phyloP scores from a whole-genome alignment of 345 rosid species.

The Eucalyptus erythrocorys region DNA sequence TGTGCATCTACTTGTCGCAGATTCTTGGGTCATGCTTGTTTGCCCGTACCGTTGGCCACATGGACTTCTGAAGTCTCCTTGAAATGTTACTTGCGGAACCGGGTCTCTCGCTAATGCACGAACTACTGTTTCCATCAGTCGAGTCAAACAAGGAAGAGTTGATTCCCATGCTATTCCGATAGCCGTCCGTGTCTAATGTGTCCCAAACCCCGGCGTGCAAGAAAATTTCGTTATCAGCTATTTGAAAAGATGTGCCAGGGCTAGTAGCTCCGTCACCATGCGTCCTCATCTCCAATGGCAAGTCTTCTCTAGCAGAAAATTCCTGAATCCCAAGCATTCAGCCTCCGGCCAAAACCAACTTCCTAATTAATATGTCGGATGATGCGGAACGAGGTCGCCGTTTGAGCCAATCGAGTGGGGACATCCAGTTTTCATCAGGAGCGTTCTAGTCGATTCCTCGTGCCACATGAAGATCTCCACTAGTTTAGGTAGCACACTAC shows the following conservation, averaged over 20 bases:
- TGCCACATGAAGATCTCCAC: conserved; percentile 62
- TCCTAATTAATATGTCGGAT: conserved; percentile 45
- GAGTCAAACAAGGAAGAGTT: background rate
- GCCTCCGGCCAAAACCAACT: conserved; percentile 72
- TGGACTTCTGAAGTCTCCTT: background rate
- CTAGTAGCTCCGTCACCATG: background rate
- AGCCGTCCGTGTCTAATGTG: accelerated
- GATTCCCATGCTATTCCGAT: background rate
- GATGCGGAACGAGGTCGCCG: conserved; percentile 50
- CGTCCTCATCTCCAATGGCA: conserved; percentile 55
- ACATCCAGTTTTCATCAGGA: conserved; percentile 52
- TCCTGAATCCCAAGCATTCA: conserved; percentile 32
- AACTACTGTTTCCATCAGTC: background rate
- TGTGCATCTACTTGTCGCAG: background rate
- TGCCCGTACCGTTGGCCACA: background rate
- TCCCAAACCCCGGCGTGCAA: background rate
- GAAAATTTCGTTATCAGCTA: background rate
- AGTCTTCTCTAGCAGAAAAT: conserved; percentile 37
- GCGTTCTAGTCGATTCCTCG: conserved; percentile 48
- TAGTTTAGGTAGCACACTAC: conserved; percentile 47
- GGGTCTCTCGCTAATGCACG: background rate
- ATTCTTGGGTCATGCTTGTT: background rate
- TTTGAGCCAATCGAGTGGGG: conserved; percentile 73
- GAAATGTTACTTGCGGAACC: background rate
- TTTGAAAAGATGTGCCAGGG: background rate